Evolutionary conservation across 225 moss, liverwort and hornwort species (phyloP), one percentile per base, ranked within the genome.

Genomic region (Marchantia polymorpha): DNA sequence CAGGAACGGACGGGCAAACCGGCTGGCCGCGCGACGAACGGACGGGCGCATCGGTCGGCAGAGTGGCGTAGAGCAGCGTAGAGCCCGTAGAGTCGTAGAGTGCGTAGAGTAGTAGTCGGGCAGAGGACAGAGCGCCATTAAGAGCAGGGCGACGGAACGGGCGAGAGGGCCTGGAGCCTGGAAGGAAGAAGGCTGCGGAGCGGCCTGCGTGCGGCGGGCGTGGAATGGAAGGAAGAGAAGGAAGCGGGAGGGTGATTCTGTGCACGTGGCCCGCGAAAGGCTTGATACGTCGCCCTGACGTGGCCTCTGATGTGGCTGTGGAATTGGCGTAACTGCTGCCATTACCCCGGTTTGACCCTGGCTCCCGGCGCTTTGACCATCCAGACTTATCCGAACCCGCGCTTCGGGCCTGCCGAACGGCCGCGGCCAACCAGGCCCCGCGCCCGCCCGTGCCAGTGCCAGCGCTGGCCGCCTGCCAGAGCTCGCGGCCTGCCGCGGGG

Each of bases 191-290:
- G 67, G 67, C 67, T 67, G 67, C 67, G 67, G 29, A 29, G 67
- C 67, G 72, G 72, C 49, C 72, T 47, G 72, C 47, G 72, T 51
- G 72, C 72, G 72, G 72, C 72, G 48, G 72, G 72, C 50, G 49
- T 72, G 39, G 49, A 52, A 29, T 27, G 27, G 67, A 67, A 31
- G 67, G 12, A 61, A 8, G 6, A 23, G 8, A n/a, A 17, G 64
- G 64, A 23, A 61, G n/a, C 0, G 61, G 8, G n/a, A 17, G 9
- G 64, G 12, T 11, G n/a, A 72, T 72, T 23, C 71, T 51, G 72
- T 39, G 72, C 72, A 72, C 72, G 72, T 72, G 72, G 72, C 72
- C 72, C 72, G 3, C 48, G 49, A 25, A 52, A 51, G 22, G 67
- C 67, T 31, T 7, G 30, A 49, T 72, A 25, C 64, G 64, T 64